phyloP scores from a whole-genome alignment of 75 land plant species.

The Ceratopteris richardii region DNA sequence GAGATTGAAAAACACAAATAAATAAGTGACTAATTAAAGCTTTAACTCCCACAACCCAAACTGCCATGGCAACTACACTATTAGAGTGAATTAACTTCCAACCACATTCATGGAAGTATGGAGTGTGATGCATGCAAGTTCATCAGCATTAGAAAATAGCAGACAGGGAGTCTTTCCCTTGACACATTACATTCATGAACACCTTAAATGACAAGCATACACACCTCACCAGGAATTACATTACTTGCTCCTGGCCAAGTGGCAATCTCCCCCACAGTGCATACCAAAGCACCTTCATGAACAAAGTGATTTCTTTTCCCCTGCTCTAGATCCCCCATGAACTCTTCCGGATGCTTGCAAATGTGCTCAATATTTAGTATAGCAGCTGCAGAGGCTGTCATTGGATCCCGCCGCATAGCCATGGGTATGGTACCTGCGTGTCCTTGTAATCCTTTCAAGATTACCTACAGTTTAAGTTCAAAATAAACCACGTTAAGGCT shows the following conservation, averaged over 20 bases:
- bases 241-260: conserved; percentile 98
- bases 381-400: conserved; percentile 89
- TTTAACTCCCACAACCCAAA: too few species aligned
- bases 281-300: conserved; percentile 65
- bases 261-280: conserved; percentile 94
- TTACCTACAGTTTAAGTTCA: conserved; percentile 49
- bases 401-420: conserved; percentile 88
- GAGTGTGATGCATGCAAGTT: too few species aligned
- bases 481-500: not conserved
- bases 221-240: conserved; percentile 96
- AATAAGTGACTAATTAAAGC: too few species aligned
- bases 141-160: too few species aligned
- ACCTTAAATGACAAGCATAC: too few species aligned
- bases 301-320: conserved; percentile 19
- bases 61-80: too few species aligned
- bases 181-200: too few species aligned
- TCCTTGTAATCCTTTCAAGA: conserved; percentile 81
- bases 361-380: conserved; percentile 69
- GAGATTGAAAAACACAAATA: too few species aligned
- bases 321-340: conserved; percentile 27
- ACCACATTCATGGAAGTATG: too few species aligned
- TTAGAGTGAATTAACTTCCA: too few species aligned
- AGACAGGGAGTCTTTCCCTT: too few species aligned
- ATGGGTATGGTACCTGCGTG: conserved; percentile 99
- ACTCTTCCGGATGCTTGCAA: conserved; percentile 63